phyloP scores from a whole-genome alignment of 2,329 filamentous ascomycete species.

The Colletotrichum sp. region DNA sequence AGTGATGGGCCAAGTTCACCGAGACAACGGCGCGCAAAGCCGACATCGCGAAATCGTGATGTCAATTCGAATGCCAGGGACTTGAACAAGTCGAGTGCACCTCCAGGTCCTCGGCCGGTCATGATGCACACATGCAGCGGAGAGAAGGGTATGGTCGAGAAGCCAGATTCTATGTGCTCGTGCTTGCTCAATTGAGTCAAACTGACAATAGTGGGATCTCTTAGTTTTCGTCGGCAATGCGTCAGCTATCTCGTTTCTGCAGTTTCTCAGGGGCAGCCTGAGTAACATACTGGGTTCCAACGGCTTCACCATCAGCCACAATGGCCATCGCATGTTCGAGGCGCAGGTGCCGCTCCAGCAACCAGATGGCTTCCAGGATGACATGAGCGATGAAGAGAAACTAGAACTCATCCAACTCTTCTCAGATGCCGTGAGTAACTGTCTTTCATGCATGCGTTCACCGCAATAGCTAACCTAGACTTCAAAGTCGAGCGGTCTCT shows the following conservation, averaged over 20 bases:
- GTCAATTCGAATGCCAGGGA: neutral
- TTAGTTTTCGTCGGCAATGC: slow-evolving; percentile 55
- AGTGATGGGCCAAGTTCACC: neutral
- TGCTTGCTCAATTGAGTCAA: too few relatives aligned
- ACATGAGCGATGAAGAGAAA: neutral
- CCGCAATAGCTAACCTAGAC: too few relatives aligned
- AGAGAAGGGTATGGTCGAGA: neutral
- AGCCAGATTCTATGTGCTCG: too few relatives aligned
- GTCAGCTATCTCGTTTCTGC: slow-evolving; percentile 60
- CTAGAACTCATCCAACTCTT: neutral
- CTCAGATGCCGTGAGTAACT: slow-evolving; percentile 6
- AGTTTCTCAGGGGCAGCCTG: slow-evolving; percentile 53
- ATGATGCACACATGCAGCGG: slow-evolving; percentile 7
- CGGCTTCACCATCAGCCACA: slow-evolving; percentile 55
- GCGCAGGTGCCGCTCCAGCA: slow-evolving; percentile 32
- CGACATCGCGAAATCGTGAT: neutral
- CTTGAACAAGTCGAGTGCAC: neutral
- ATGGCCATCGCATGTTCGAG: slow-evolving; percentile 59
- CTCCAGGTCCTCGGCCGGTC: neutral
- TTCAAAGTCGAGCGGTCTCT: slow-evolving; percentile 39
- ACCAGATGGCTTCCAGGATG: neutral
- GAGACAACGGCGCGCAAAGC: neutral
- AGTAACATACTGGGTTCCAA: slow-evolving; percentile 59
- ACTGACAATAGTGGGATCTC: too few relatives aligned
- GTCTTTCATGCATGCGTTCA: too few relatives aligned